Conservation (phyloP, 2,329 filamentous ascomycete species). For the Dothideomycetes sp. region DNA sequence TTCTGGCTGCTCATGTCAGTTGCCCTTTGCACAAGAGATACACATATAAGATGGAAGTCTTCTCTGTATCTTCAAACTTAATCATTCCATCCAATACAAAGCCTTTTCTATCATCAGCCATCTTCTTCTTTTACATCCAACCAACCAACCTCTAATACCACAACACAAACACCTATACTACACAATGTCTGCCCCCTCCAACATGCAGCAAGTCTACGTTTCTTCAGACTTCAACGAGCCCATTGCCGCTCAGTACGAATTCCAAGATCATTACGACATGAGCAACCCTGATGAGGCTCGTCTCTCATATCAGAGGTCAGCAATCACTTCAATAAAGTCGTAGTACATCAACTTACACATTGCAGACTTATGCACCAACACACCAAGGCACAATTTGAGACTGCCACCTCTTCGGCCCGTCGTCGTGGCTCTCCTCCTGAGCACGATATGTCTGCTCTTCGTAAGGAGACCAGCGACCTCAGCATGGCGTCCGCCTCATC, state of each 20-base stretch:
- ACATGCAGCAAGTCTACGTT: constrained; percentile 27
- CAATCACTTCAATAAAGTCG: background rate
- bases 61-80: background rate
- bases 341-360: background rate
- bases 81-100: background rate
- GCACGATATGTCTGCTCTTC: constrained; percentile 17
- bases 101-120: background rate
- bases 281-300: constrained; percentile 33
- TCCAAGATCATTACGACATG: constrained; percentile 35
- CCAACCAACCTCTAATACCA: background rate
- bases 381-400: constrained; percentile 40
- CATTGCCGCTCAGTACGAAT: constrained; percentile 35
- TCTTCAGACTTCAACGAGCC: constrained; percentile 33
- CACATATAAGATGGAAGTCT: constrained; percentile 11
- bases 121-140: background rate
- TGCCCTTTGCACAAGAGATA: background rate
- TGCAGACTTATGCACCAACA: constrained; percentile 41
- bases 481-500: constrained; percentile 23
- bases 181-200: constrained; percentile 22
- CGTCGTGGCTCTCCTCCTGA: constrained; percentile 28
- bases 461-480: constrained; percentile 19
- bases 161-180: too few relatives aligned
- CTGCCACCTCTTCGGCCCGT: constrained; percentile 36
- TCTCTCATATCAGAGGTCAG: constrained; percentile 37
- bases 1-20: constrained; percentile 4